Evolutionary conservation across 306 rosid genomes (phyloP), one percentile per base, ranked within the genome.

Genomic region (Ammopiptanthus mongolicus): DNA sequence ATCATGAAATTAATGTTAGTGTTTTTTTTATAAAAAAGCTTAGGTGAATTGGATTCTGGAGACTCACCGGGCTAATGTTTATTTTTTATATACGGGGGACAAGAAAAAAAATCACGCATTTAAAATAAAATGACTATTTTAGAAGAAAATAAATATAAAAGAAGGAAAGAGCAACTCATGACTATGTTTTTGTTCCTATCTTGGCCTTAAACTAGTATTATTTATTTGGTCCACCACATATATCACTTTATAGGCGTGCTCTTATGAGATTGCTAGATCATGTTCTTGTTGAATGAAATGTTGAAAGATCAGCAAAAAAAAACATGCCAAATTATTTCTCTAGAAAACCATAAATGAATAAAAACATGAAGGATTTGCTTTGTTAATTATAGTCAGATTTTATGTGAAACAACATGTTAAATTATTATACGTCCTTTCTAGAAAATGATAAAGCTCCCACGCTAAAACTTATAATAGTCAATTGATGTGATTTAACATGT

Each of bases 221-320:
- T 77, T 74, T 48, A 34, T 69, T 84, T 44, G 86, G 87, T 78
- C 85, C 85, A 80, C 80, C 67, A 68, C 65, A 55, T 17, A 19
- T 57, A 36, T 83, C 74, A 65, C 92, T 91, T 87, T 91, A 87
- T 83, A 80, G 84, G 94, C 94, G 63, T 89, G 94, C 94, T 65
- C 87, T 64, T 60, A 57, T 60, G 51, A 76, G 80, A 65, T 56
- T 50, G 48, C 46, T 53, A 31, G 71, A 78, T 74, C 85, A 78
- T 71, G 42, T 76, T 13, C 58, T 56, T 21, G 39, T 69, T 25
- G 78, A 68, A 74, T 59, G 52, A 73, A 73, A 80, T 47, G 75
- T 80, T 53, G 67, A 58, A 80, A 78, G 61, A 78, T 50, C 58
- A 63, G 51, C 44, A 3, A n/a, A 19, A 67, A 23, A 56, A 78